Evolutionary conservation across 2,329 filamentous ascomycete species (phyloP).

Genomic region (Hypoxylon sp.): DNA sequence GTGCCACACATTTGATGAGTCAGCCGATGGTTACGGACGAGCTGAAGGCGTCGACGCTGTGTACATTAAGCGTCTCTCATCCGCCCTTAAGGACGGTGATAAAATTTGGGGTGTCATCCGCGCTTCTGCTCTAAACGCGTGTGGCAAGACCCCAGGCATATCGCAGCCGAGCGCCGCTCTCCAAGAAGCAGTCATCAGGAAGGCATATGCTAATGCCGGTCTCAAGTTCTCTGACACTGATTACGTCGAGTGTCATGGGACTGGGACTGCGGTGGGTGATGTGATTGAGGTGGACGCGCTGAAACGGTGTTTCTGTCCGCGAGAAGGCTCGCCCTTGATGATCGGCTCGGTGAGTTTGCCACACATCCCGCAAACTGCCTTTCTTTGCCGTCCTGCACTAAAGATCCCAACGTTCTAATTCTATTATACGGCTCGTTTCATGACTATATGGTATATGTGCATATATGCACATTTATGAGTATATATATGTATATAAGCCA

Average conservation of each 20-base stretch:
- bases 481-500: too few species aligned
- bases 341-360: slow-evolving; percentile 37
- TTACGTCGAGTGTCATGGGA: slow-evolving; percentile 39
- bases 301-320: too few species aligned
- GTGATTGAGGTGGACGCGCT: too few species aligned
- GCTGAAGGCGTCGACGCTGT: slow-evolving; percentile 64
- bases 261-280: too few species aligned
- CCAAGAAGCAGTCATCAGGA: slow-evolving; percentile 57
- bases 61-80: slow-evolving; percentile 60
- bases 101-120: slow-evolving; percentile 40
- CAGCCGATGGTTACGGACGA: slow-evolving; percentile 66
- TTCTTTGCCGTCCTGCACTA: too few species aligned
- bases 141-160: slow-evolving; percentile 62
- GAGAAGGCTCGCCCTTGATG: slow-evolving; percentile 32
- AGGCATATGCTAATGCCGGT: slow-evolving; percentile 55
- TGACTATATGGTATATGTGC: too few species aligned
- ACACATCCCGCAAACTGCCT: neutral
- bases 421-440: too few species aligned
- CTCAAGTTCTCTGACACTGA: slow-evolving; percentile 46
- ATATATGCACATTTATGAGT: too few species aligned
- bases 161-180: slow-evolving; percentile 58
- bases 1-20: slow-evolving; percentile 59
- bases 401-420: too few species aligned
- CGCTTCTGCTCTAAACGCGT: slow-evolving; percentile 42
- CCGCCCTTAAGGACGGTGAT: slow-evolving; percentile 55